A percentile compares a stretch with the other conserved stretches of the same genome.
These are phyloP conservation scores for Mortierella alpina DNA, from an alignment of 192 early-diverging fungal genomes.

Conservation along the genomic window DNA sequence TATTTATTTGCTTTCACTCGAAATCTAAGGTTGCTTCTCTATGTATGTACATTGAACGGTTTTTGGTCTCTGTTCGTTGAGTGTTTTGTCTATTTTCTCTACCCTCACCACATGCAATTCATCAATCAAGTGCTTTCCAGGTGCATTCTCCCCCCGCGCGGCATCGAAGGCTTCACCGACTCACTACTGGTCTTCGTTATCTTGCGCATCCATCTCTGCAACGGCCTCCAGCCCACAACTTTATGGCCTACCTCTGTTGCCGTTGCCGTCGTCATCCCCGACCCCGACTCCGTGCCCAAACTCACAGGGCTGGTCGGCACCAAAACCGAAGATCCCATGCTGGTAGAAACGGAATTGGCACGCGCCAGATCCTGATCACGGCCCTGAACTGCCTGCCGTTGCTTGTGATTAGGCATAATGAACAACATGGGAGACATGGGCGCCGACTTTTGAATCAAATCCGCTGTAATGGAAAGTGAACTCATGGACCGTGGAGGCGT, in stretches of 20 bases:
- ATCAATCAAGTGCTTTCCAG: conserved; percentile 6
- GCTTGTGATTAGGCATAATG: too few species aligned
- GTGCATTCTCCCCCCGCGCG: conserved; percentile 9
- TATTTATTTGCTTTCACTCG: too few species aligned
- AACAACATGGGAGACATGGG: conserved; percentile 4
- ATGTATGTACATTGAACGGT: too few species aligned
- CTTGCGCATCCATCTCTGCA: conserved; percentile 21
- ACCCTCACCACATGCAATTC: not conserved
- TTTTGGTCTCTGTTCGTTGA: too few species aligned
- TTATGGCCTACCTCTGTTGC: not conserved
- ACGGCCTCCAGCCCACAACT: conserved; percentile 18
- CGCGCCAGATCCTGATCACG: too few species aligned
- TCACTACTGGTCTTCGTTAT: conserved; percentile 20
- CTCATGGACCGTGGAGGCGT: not conserved
- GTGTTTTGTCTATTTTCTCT: too few species aligned
- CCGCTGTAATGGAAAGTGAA: not conserved
- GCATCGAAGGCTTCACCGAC: not conserved
- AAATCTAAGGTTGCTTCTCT: too few species aligned
- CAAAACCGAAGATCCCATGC: not conserved
- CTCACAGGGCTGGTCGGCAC: not conserved
- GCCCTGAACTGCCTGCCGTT: too few species aligned
- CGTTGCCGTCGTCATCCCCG: too few species aligned
- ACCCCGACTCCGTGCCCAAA: not conserved
- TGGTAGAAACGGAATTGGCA: too few species aligned
- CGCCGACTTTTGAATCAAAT: conserved; percentile 29